Evolutionary conservation across 2,329 filamentous ascomycete genomes (phyloP).

Genomic region (Fusarium nurragi): DNA sequence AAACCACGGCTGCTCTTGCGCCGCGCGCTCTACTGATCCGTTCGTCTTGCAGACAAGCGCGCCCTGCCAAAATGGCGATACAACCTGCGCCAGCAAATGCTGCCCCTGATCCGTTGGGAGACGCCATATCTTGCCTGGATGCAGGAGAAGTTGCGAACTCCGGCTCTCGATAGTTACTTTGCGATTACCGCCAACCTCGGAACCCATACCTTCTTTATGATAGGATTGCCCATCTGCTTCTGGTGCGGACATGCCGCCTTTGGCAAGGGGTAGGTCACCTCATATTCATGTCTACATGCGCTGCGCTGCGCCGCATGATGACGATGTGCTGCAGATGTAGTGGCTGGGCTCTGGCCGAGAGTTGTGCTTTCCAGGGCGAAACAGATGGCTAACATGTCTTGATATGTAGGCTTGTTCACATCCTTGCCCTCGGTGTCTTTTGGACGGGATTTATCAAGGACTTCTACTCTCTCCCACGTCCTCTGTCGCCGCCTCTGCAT

Average conservation of each 20-base stretch:
- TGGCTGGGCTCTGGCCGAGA: not conserved
- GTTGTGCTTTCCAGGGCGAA: not conserved
- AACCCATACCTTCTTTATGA: constrained; percentile 99
- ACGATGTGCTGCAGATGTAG: not conserved
- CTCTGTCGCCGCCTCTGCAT: constrained; percentile 88
- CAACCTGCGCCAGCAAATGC: constrained; percentile 77
- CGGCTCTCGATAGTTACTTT: constrained; percentile 93
- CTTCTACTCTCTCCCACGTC: constrained; percentile 88
- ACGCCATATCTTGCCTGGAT: constrained; percentile 91
- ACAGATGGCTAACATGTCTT: constrained; percentile 33
- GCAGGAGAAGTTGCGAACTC: constrained; percentile 82
- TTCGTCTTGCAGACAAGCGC: constrained; percentile 71
- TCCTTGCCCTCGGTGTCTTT: constrained; percentile 82
- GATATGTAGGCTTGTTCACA: constrained; percentile 69
- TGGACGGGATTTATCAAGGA: constrained; percentile 96
- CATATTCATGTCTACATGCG: constrained; percentile 9
- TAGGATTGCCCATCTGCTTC: constrained; percentile 91
- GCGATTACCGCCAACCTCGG: constrained; percentile 95
- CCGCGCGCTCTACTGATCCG: constrained; percentile 19
- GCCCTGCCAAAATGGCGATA: constrained; percentile 91
- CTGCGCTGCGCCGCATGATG: constrained; percentile 18
- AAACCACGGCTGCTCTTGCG: not conserved
- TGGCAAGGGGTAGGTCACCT: constrained; percentile 79
- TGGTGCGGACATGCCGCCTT: constrained; percentile 91
- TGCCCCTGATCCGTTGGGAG: constrained; percentile 92